A percentile compares a stretch with the other conserved stretches of the same genome.
These are phyloP conservation scores for Quercus dentata DNA, from an alignment of 306 rosid genomes.

Conservation along the genomic window DNA sequence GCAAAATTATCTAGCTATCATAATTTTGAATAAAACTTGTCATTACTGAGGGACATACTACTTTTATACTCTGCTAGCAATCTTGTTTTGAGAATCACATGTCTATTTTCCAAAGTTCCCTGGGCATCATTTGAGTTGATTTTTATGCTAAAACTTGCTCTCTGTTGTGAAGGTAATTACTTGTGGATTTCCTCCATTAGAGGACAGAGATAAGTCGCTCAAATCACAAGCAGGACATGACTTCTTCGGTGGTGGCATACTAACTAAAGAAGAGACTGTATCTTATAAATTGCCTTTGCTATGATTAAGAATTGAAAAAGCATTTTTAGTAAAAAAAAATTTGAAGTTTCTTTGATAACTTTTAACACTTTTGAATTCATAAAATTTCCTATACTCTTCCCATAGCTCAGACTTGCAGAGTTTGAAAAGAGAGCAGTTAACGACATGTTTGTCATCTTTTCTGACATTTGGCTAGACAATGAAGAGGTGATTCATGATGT, in stretches of 20 bases:
- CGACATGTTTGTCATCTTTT: conserved; percentile 81
- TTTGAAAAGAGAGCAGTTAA: conserved; percentile 73
- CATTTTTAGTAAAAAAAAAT: not conserved
- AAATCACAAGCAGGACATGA: conserved; percentile 67
- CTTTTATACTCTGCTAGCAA: not conserved
- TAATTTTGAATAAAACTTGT: not conserved
- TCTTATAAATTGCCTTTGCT: conserved; percentile 23
- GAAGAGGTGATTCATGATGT: conserved; percentile 67
- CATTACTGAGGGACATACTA: not conserved
- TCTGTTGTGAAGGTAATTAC: conserved; percentile 62
- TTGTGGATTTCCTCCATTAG: conserved; percentile 93
- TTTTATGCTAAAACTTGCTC: conserved; percentile 3
- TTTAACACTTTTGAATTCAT: not conserved
- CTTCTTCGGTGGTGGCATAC: conserved; percentile 65
- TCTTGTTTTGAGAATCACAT: not conserved
- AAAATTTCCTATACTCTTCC: conserved; percentile 34
- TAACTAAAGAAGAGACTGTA: conserved; percentile 80
- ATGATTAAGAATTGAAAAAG: not conserved
- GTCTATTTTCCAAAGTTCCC: not conserved
- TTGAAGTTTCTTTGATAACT: not conserved
- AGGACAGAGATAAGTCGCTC: conserved; percentile 75
- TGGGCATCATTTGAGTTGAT: not conserved
- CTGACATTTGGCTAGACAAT: conserved; percentile 86
- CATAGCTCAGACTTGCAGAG: conserved; percentile 72
- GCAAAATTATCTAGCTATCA: not conserved